Base-by-base conservation (phyloP, 2,329 filamentous ascomycete species). In the Mycosphaerella sp. region DNA sequence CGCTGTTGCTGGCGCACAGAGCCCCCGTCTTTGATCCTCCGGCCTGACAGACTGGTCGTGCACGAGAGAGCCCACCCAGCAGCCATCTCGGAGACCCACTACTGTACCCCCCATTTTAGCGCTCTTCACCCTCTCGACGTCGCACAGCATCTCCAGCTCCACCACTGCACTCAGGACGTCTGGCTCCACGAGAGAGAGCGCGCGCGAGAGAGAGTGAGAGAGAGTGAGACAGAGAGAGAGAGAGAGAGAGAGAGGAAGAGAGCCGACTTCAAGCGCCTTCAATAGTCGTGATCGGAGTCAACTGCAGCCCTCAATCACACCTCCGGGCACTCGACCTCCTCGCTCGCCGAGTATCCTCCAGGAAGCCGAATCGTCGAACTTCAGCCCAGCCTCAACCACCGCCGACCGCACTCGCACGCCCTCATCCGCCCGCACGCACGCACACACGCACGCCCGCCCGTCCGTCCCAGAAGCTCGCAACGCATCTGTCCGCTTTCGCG, bases 11-110 rank as follows among this genome's bases (percentile, higher is more conserved):
- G 53, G 41, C 44, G 44, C 53, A 55, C 53, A 48, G 42, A 37
- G 42, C 18, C 17, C 35, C 32, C 39, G 40, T 50, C 28, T 53
- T 46, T 45, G 46, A 44, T 43, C 45, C 44, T 41, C 41, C 41
- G 37, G 21, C 17, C 45, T 55, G 56, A 58, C 56, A 58, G 48
- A 25, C 28, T 44, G 50, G 56, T 58, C 39, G 39, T 41, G 16
- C 39, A 41, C 39, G 17, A 39, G 17, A 18, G n/a, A 39, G 8
- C 32, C 44, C 44, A 47, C 17, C 18, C 34, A 40, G 36, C 12
- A 5, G 36, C 8, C 36, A 25, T 6, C 21, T 25, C 36, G 14
- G 17, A 16, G 36, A 39, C 16, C 44, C 30, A 34, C 30, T 34
- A 34, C 30, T 34, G 30, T 34, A 34, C 50, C 53, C 46, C 37